Conservation (phyloP, 1,284 basidiomycete genomes). For the Somion occarium region DNA sequence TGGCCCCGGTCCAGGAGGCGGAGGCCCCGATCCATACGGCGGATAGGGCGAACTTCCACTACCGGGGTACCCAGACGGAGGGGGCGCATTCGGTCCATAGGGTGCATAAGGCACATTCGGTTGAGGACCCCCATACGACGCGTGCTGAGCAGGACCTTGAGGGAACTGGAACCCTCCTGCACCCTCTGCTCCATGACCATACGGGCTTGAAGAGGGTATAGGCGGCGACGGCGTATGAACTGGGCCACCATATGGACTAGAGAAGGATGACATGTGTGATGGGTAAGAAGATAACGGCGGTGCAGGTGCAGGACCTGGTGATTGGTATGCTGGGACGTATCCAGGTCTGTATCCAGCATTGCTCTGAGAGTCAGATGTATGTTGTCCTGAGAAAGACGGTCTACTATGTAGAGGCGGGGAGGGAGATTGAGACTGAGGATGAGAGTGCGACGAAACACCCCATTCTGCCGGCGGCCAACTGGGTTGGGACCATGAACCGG, state of each 20-base stretch:
- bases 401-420: not conserved
- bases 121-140: not conserved
- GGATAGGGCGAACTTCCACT: not conserved
- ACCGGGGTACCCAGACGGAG: slow-evolving; percentile 1
- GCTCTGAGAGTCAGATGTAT: not conserved
- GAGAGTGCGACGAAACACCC: slow-evolving; percentile 24
- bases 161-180: slow-evolving; percentile 21
- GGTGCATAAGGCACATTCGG: not conserved
- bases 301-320: slow-evolving; percentile 10
- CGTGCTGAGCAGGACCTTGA: slow-evolving; percentile 3
- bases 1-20: not conserved
- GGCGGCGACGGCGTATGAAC: not conserved
- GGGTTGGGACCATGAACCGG: slow-evolving; percentile 28
- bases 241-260: no score
- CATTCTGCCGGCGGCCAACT: slow-evolving; percentile 49
- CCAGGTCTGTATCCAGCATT: slow-evolving; percentile 10
- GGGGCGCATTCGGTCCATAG: not conserved
- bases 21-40: not conserved
- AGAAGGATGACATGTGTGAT: not conserved
- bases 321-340: slow-evolving; percentile 14
- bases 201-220: slow-evolving; percentile 1
- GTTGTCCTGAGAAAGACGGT: not conserved
- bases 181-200: not conserved
- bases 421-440: not conserved
- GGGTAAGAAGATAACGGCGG: slow-evolving; percentile 10